Evolutionary conservation across 2,329 filamentous ascomycete species (phyloP).

Genomic region (Talaromyces sp.): DNA sequence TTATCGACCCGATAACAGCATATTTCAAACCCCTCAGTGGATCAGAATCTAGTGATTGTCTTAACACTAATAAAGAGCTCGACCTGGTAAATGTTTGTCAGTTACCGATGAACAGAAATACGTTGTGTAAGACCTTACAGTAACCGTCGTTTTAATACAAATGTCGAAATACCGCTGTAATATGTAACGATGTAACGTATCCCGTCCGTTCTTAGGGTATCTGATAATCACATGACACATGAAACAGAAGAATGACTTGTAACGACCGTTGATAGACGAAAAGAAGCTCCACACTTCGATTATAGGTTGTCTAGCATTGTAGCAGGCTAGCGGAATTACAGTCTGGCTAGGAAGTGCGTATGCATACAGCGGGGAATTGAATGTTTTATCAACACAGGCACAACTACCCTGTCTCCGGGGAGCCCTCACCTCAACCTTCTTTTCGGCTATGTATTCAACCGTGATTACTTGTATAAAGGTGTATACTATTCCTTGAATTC

Average conservation of each 20-base stretch:
- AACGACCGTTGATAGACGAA: neutral
- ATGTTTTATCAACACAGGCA: slow-evolving; percentile 31
- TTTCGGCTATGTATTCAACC: slow-evolving; percentile 41
- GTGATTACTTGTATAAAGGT: slow-evolving; percentile 27
- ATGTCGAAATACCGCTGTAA: neutral
- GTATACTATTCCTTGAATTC: neutral
- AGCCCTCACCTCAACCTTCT: slow-evolving; percentile 38
- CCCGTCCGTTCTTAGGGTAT: neutral
- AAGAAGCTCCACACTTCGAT: neutral
- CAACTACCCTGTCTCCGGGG: slow-evolving; percentile 18
- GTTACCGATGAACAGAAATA: neutral
- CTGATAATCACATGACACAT: slow-evolving; percentile 5
- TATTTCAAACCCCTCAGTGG: slow-evolving; percentile 14
- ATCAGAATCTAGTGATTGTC: neutral
- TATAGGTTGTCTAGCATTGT: neutral
- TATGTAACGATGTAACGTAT: neutral
- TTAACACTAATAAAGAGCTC: neutral
- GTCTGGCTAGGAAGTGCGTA: slow-evolving; percentile 39
- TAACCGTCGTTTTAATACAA: neutral
- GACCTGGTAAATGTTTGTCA: neutral
- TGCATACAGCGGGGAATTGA: slow-evolving; percentile 32
- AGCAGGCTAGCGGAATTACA: slow-evolving; percentile 27
- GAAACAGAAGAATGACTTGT: neutral
- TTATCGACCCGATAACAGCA: neutral
- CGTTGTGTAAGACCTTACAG: neutral